A percentile compares a stretch with the other conserved stretches of the same genome.
Evolutionary conservation across 768 basidiomycete genomes (phyloP).

Genomic region (Phylloporus rhodoxanthus): DNA sequence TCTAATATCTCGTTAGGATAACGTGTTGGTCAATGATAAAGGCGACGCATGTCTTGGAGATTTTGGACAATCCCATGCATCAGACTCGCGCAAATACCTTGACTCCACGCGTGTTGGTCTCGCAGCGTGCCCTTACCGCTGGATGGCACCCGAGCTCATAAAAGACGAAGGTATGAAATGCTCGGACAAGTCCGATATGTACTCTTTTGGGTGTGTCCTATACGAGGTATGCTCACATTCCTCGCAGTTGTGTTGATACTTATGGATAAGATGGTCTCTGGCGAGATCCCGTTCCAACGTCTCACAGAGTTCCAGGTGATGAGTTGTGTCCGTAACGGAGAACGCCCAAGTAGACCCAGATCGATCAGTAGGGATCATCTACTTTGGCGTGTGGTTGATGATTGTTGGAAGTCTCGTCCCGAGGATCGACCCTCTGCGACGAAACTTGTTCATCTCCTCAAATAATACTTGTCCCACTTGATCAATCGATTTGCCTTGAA

Average conservation of each 20-base stretch:
- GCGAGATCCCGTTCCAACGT: constrained; percentile 11
- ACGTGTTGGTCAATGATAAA: constrained; percentile 16
- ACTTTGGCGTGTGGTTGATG: constrained; percentile 10
- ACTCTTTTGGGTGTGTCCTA: constrained; percentile 26
- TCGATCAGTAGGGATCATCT: constrained; percentile 1
- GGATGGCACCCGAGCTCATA: constrained; percentile 28
- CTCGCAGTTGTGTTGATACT: neutral
- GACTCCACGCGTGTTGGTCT: constrained; percentile 22
- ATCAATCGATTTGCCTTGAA: neutral
- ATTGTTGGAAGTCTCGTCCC: constrained; percentile 9
- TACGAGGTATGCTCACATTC: constrained; percentile 22
- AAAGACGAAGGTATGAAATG: constrained; percentile 3
- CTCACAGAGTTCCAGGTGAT: neutral
- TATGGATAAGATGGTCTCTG: constrained; percentile 16
- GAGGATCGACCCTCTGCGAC: constrained; percentile 14
- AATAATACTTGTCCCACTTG: neutral
- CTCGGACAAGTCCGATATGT: constrained; percentile 19
- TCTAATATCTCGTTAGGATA: constrained; percentile 16
- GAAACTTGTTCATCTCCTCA: neutral
- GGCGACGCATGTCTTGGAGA: constrained; percentile 19
- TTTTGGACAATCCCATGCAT: constrained; percentile 25
- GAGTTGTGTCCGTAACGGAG: neutral
- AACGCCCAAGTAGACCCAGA: constrained; percentile 6
- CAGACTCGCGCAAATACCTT: constrained; percentile 20
- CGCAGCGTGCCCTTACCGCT: constrained; percentile 5